Evolutionary conservation across 1,139 yeast species (phyloP).

Genomic region (Taphrina pruni): DNA sequence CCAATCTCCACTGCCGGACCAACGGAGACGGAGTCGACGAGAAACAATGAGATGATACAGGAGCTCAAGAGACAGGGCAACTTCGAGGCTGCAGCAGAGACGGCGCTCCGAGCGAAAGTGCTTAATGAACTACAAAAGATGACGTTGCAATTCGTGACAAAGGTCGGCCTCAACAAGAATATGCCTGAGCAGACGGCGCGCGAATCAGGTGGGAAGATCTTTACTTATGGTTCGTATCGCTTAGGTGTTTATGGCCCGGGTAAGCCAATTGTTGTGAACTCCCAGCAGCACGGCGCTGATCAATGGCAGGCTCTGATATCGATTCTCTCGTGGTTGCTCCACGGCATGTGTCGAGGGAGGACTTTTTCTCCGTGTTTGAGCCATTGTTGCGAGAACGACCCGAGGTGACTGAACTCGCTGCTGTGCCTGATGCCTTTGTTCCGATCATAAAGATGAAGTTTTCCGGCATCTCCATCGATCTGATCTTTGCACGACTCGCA

Average conservation of each 20-base stretch:
- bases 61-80: conserved; percentile 86
- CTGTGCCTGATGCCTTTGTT: conserved; percentile 96
- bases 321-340: conserved; percentile 96
- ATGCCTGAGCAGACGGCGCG: conserved; percentile 97
- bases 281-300: too few relatives aligned
- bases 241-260: conserved; percentile 92
- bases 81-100: conserved; percentile 71
- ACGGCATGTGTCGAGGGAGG: conserved; percentile 88
- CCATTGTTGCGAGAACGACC: conserved; percentile 68
- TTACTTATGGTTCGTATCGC: conserved; percentile 92
- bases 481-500: conserved; percentile 80
- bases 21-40: conserved; percentile 72
- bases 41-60: conserved; percentile 76
- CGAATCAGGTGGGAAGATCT: conserved; percentile 96
- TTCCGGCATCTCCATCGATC: conserved; percentile 86
- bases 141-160: conserved; percentile 79
- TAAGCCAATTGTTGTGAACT: not conserved
- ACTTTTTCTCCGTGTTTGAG: conserved; percentile 81
- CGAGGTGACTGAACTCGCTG: conserved; percentile 84
- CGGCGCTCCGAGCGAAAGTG: conserved; percentile 65
- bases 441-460: conserved; percentile 91
- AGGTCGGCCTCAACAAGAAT: conserved; percentile 76
- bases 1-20: conserved; percentile 88
- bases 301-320: conserved; percentile 79
- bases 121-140: conserved; percentile 71